Conservation (phyloP, 2,329 filamentous ascomycete species). For the Geosmithia putterillii region DNA sequence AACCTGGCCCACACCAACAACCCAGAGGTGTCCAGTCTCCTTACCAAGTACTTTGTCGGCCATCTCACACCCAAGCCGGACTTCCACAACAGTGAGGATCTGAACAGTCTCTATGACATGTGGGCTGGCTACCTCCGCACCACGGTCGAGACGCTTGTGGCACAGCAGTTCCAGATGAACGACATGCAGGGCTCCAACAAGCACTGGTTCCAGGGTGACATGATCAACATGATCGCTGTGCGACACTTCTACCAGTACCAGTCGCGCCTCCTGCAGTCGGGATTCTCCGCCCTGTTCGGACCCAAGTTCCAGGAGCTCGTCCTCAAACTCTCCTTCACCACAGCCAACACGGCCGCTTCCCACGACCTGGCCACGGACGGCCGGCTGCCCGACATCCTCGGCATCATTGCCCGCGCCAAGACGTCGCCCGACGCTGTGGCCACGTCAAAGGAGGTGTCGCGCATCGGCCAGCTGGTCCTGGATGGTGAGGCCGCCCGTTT, state of each 20-base stretch:
- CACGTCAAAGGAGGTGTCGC: conserved; percentile 34
- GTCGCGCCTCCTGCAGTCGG: conserved; percentile 34
- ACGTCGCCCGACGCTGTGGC: conserved; percentile 30
- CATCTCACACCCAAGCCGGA: conserved; percentile 37
- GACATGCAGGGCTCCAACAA: conserved; percentile 32
- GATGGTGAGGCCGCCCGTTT: conserved; percentile 32
- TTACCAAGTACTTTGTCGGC: conserved; percentile 42
- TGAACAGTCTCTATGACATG: conserved; percentile 32
- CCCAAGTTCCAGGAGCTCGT: conserved; percentile 39
- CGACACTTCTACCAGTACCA: conserved; percentile 41
- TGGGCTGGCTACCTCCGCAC: conserved; percentile 36
- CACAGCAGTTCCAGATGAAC: conserved; percentile 40
- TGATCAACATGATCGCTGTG: conserved; percentile 36
- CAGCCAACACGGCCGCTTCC: conserved; percentile 26
- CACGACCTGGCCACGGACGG: conserved; percentile 24
- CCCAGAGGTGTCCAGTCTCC: conserved; percentile 36
- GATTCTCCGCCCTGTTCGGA: conserved; percentile 37
- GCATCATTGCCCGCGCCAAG: conserved; percentile 11
- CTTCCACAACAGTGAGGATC: conserved; percentile 26
- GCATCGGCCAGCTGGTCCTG: conserved; percentile 35
- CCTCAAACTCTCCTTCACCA: conserved; percentile 35
- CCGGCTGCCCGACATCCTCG: conserved; percentile 15
- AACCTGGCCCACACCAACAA: conserved; percentile 42
- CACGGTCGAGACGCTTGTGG: conserved; percentile 36
- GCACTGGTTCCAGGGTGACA: conserved; percentile 30